These are phyloP conservation scores for Bjerkandera adusta DNA, from an alignment of 1,284 basidiomycete species.

Conservation along the genomic window DNA sequence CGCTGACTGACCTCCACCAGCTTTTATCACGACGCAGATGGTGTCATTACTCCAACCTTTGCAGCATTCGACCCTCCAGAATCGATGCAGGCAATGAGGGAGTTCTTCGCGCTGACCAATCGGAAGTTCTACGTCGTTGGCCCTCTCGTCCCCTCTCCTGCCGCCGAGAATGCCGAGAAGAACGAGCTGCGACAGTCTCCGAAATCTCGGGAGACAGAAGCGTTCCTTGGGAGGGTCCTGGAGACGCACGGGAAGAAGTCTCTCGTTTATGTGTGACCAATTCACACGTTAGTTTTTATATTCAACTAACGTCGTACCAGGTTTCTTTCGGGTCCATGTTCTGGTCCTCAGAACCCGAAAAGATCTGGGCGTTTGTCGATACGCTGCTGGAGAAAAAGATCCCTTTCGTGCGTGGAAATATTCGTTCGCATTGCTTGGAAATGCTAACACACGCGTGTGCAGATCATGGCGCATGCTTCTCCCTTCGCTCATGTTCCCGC, in stretches of 20 bases:
- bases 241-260: slow-evolving; percentile 1
- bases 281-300: not conserved
- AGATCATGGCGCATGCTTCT: slow-evolving; percentile 13
- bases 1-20: not conserved
- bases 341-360: slow-evolving; percentile 10
- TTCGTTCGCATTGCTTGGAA: too few relatives aligned
- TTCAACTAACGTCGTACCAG: not conserved
- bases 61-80: slow-evolving; percentile 1
- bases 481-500: slow-evolving; percentile 12
- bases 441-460: too few relatives aligned
- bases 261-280: slow-evolving; percentile 6
- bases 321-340: slow-evolving; percentile 14
- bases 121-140: slow-evolving; percentile 4
- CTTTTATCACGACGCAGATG: slow-evolving; percentile 1
- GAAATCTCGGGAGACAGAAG: slow-evolving; percentile 1
- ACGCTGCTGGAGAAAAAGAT: slow-evolving; percentile 11
- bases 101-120: not conserved
- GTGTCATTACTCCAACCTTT: not conserved
- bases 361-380: slow-evolving; percentile 10
- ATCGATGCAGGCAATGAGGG: not conserved
- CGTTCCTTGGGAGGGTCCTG: slow-evolving; percentile 2
- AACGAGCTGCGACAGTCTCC: slow-evolving; percentile 1
- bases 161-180: not conserved
- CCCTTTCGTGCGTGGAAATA: slow-evolving; percentile 12
- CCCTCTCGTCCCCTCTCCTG: slow-evolving; percentile 2